Percentiles rank a stretch among this genome's conserved stretches.
Evolutionary conservation across 2,329 filamentous ascomycete species (phyloP).

Genomic region (Aspergillus sp.): DNA sequence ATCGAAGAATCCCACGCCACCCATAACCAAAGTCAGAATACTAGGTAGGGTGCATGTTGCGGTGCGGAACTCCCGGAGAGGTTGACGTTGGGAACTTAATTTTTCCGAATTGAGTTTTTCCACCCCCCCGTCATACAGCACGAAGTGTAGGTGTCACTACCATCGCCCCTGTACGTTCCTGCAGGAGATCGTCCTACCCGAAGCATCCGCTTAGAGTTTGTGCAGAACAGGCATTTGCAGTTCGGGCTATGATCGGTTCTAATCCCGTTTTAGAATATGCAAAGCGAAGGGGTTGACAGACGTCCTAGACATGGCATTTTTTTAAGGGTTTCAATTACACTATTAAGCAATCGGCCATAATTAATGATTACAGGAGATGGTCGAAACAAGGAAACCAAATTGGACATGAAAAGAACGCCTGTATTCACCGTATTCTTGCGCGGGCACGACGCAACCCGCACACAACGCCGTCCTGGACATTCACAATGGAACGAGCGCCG

Average conservation of each 20-base stretch:
- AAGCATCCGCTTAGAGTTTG: not conserved
- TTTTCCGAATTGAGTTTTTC: not conserved
- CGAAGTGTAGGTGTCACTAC: not conserved
- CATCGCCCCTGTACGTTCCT: not conserved
- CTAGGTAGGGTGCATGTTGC: no score
- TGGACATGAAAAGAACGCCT: not conserved
- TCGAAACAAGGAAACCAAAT: not conserved
- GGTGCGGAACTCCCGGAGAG: not conserved
- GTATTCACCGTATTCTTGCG: not conserved
- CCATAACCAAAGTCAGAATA: no score
- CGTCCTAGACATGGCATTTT: not conserved
- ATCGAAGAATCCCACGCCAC: no score
- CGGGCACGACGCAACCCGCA: no score
- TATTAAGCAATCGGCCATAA: not conserved
- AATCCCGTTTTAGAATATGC: no score
- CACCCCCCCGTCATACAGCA: not conserved
- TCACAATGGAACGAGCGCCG: no score
- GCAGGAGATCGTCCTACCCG: not conserved
- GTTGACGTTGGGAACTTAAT: not conserved
- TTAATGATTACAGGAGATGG: slow-evolving; percentile 2
- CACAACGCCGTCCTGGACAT: no score
- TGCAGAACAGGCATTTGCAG: no score
- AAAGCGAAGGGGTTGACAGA: not conserved
- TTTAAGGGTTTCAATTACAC: not conserved
- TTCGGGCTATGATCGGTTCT: no score